Percentiles rank a stretch among this genome's conserved stretches.
Evolutionary conservation across 495 filamentous ascomycete species (phyloP).

Genomic region (Trichoderma virens): DNA sequence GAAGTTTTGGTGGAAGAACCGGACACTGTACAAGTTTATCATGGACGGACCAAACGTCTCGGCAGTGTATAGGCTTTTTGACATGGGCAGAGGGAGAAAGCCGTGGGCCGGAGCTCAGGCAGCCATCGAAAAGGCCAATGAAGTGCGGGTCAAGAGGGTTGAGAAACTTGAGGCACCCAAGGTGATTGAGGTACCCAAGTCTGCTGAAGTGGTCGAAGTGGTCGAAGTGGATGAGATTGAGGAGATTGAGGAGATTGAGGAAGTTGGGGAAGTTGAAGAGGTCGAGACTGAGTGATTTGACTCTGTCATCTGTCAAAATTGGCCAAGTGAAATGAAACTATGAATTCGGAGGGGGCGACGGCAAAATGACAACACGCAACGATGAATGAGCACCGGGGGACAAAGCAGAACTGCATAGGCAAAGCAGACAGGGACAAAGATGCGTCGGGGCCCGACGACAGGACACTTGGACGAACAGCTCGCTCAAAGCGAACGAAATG

Average conservation of each 20-base stretch:
- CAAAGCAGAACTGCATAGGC: too few relatives aligned
- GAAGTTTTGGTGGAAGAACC: constrained; percentile 26
- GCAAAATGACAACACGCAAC: neutral
- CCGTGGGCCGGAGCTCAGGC: constrained; percentile 20
- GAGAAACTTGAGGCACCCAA: neutral
- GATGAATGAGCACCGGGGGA: too few relatives aligned
- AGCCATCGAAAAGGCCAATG: constrained; percentile 21
- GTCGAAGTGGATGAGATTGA: neutral
- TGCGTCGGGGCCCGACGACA: neutral
- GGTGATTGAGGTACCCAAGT: neutral
- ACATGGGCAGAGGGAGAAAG: constrained; percentile 20
- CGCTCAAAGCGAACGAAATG: neutral
- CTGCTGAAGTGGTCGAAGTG: neutral
- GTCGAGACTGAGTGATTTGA: neutral
- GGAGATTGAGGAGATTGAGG: neutral
- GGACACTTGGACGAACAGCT: neutral
- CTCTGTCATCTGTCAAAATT: too few relatives aligned
- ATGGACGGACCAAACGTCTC: constrained; percentile 22
- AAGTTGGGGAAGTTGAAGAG: neutral
- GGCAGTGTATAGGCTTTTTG: constrained; percentile 19
- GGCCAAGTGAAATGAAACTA: too few relatives aligned
- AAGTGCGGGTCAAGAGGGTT: neutral
- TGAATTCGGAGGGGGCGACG: too few relatives aligned
- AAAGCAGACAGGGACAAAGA: neutral
- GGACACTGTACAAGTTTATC: constrained; percentile 21